Conservation (phyloP, 257 asterid genomes). For the Osmanthus fragrans region DNA sequence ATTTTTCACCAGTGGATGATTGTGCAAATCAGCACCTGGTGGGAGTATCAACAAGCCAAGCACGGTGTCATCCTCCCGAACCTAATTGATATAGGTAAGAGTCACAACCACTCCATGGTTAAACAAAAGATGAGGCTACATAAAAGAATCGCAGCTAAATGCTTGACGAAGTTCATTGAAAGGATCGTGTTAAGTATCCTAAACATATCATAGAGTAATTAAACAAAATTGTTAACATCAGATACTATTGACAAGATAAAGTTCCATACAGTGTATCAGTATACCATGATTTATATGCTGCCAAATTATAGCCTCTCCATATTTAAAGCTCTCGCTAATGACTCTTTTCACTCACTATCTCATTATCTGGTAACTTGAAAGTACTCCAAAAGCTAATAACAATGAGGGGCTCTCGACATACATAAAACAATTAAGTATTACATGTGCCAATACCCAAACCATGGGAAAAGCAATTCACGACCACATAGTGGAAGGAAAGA, state of each 20-base stretch:
- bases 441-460: neutral
- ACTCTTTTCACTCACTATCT: neutral
- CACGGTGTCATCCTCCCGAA: slow-evolving; percentile 68
- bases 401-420: neutral
- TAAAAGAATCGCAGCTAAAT: neutral
- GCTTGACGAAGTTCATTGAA: neutral
- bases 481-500: neutral
- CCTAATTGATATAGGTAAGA: slow-evolving; percentile 43
- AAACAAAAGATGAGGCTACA: slow-evolving; percentile 1
- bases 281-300: neutral
- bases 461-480: neutral
- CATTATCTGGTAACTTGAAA: neutral
- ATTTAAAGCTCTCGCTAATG: neutral
- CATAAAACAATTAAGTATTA: neutral
- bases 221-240: neutral
- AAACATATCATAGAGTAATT: neutral
- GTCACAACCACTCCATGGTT: neutral
- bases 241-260: neutral
- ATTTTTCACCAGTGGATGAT: slow-evolving; percentile 70
- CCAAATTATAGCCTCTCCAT: neutral
- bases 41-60: slow-evolving; percentile 78
- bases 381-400: neutral
- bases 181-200: neutral
- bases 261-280: neutral
- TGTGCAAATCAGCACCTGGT: slow-evolving; percentile 85